These are phyloP conservation scores for Phytophthora meadii DNA, from an alignment of 352 stramenopile genomes.

Conservation along the genomic window DNA sequence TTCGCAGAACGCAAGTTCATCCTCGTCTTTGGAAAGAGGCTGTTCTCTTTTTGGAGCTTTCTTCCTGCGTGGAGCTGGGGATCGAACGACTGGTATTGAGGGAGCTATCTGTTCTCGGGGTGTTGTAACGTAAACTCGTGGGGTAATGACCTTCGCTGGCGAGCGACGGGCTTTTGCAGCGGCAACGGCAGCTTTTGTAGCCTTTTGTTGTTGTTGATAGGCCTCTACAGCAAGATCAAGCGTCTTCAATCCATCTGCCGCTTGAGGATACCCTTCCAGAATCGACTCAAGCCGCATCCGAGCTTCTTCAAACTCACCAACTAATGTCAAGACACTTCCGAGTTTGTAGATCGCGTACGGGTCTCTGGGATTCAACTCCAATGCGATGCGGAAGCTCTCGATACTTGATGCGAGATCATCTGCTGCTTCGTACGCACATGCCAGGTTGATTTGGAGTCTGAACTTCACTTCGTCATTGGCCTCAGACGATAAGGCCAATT, in stretches of 20 bases:
- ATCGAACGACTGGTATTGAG: slow-evolving; percentile 16
- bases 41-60: slow-evolving; percentile 18
- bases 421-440: slow-evolving; percentile 61
- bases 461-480: slow-evolving; percentile 67
- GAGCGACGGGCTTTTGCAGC: slow-evolving; percentile 44
- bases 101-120: slow-evolving; percentile 23
- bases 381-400: slow-evolving; percentile 50
- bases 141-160: slow-evolving; percentile 26
- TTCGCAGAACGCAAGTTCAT: background rate
- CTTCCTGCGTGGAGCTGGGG: slow-evolving; percentile 30
- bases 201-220: slow-evolving; percentile 34
- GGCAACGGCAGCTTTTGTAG: slow-evolving; percentile 32
- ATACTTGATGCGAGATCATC: slow-evolving; percentile 46
- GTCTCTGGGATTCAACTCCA: slow-evolving; percentile 54
- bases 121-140: slow-evolving; percentile 16
- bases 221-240: slow-evolving; percentile 37
- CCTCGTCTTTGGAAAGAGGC: background rate
- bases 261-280: slow-evolving; percentile 57
- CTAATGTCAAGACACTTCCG: slow-evolving; percentile 47
- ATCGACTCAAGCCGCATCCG: slow-evolving; percentile 47
- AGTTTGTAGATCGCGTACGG: slow-evolving; percentile 71
- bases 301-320: slow-evolving; percentile 51
- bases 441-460: slow-evolving; percentile 72
- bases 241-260: slow-evolving; percentile 48
- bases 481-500: slow-evolving; percentile 62